Base-by-base conservation (phyloP, 345 rosid genomes). In the Heritiera fomes region DNA sequence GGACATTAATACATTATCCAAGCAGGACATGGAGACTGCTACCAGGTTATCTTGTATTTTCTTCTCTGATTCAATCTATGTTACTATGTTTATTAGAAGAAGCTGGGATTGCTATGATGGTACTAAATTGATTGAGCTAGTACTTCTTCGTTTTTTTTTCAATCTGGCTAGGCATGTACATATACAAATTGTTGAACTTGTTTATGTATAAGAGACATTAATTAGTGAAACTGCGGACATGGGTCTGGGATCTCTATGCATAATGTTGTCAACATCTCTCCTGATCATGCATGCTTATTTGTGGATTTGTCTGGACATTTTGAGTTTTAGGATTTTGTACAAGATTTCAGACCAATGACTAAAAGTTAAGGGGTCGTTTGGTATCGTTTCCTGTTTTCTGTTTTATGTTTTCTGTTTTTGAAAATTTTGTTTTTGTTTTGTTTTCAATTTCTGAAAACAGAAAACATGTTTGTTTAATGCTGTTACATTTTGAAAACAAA, bases 1-100 rank as follows among this genome's bases (percentile, higher is more conserved):
- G 83, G 99, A 97, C 84, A 93, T n/a, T n/a, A n/a, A n/a, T n/a
- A n/a, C n/a, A n/a, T 97, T 71, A 97, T 97, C 85, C 98, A 94
- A 85, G 98, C 98, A 66, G 98, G 99, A 69, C 97, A 89, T 77
- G 96, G 95, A 60, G 98, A 90, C 83, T 93, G 98, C 75, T 97
- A 97, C 81, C 94, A 96, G 98, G 99, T 96, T 71, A 64, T 52
- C 73, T 52, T 32, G 17, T 62, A 70, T 80, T 40, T 79, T 80
- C 28, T 40, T 73, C 40, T 73, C 32, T 10, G 7, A 64, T n/a
- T 52, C 60, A 78, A 17, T 72, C 8, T 1, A 40, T 73, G 20
- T 49, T 46, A 58, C 23, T 67, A 47, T 67, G 61, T 41, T 17
- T 8, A 28, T 10, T 53, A n/a, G n/a, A 75, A 49, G 52, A 14